These are phyloP conservation scores for Eutypella sp. DNA, from an alignment of 2,329 filamentous ascomycete genomes.

Conservation along the genomic window DNA sequence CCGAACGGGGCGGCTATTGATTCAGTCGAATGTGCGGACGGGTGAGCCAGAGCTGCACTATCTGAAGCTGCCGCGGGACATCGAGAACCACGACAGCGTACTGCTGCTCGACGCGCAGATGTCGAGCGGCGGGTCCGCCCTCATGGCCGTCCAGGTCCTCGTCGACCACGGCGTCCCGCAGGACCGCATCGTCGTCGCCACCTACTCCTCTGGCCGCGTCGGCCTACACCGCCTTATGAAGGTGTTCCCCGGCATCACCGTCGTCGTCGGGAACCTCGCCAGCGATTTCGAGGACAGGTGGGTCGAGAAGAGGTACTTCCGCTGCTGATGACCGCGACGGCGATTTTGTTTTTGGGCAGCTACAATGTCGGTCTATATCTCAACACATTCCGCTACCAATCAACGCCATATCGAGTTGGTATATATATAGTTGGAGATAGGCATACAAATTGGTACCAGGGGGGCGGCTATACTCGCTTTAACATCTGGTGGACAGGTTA, in stretches of 20 bases:
- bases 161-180: conserved; percentile 88
- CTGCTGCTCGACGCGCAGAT: conserved; percentile 90
- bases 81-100: conserved; percentile 72
- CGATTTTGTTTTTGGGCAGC: no score
- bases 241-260: conserved; percentile 81
- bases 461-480: no score
- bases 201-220: conserved; percentile 80
- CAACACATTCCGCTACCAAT: no score
- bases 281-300: conserved; percentile 80
- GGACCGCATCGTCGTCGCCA: conserved; percentile 84
- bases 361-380: not conserved
- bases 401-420: no score
- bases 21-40: conserved; percentile 80
- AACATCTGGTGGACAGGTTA: no score
- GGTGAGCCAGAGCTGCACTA: conserved; percentile 94
- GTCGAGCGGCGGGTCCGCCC: conserved; percentile 75
- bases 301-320: conserved; percentile 85
- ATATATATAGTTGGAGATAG: not conserved
- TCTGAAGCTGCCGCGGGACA: conserved; percentile 69
- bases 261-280: conserved; percentile 79
- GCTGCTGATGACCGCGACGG: conserved; percentile 53
- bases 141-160: conserved; percentile 96
- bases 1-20: conserved; percentile 79
- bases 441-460: not conserved
- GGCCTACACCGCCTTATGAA: conserved; percentile 80